A percentile compares a stretch with the other conserved stretches of the same genome.
Evolutionary conservation across 164 flowering plant species (phyloP).

Genomic region (Malania oleifera): DNA sequence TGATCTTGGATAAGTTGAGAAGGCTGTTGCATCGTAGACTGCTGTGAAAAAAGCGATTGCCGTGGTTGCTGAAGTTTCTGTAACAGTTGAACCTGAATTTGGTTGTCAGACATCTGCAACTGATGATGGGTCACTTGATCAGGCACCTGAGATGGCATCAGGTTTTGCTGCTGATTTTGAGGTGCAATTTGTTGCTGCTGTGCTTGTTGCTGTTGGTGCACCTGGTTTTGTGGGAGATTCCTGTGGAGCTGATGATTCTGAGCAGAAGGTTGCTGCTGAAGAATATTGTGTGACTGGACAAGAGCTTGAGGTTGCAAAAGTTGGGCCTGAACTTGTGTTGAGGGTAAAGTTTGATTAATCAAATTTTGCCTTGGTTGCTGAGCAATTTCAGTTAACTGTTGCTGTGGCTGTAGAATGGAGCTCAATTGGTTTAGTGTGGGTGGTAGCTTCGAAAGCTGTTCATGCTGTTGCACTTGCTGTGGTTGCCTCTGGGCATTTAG

Average conservation of each 20-base stretch:
- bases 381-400: slow-evolving; percentile 48
- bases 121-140: slow-evolving; percentile 60
- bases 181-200: slow-evolving; percentile 26
- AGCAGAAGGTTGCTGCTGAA: slow-evolving; percentile 45
- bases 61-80: slow-evolving; percentile 85
- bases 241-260: slow-evolving; percentile 59
- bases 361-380: slow-evolving; percentile 58
- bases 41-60: slow-evolving; percentile 62
- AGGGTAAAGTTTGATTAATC: slow-evolving; percentile 37
- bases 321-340: slow-evolving; percentile 57
- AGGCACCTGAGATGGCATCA: slow-evolving; percentile 30
- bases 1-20: slow-evolving; percentile 52
- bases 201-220: slow-evolving; percentile 24
- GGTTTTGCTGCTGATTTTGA: slow-evolving; percentile 46
- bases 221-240: slow-evolving; percentile 39
- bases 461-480: slow-evolving; percentile 58
- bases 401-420: slow-evolving; percentile 49
- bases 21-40: slow-evolving; percentile 44
- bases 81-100: slow-evolving; percentile 60
- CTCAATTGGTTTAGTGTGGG: slow-evolving; percentile 37
- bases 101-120: slow-evolving; percentile 57
- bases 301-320: slow-evolving; percentile 44
- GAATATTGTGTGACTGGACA: slow-evolving; percentile 32
- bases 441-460: slow-evolving; percentile 56
- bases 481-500: slow-evolving; percentile 50